Percentiles rank a stretch among this genome's conserved stretches.
These are phyloP conservation scores for Emmonsia crescens DNA, from an alignment of 2,329 filamentous ascomycete species.

Conservation along the genomic window DNA sequence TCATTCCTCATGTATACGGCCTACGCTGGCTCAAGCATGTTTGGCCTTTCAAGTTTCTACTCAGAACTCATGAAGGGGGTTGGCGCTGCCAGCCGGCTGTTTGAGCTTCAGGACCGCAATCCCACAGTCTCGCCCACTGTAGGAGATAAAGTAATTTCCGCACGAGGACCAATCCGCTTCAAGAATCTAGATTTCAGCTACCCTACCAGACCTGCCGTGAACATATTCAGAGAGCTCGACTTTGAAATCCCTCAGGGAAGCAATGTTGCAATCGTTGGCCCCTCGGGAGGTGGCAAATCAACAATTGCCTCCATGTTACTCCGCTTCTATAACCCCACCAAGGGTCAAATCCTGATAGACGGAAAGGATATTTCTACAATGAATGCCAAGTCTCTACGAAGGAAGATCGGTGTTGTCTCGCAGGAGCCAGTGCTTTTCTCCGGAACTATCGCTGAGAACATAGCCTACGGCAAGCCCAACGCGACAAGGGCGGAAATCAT, in stretches of 20 bases:
- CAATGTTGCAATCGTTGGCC: slow-evolving; percentile 93
- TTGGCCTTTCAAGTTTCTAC: slow-evolving; percentile 91
- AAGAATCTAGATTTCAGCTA: slow-evolving; percentile 80
- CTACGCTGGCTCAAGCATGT: slow-evolving; percentile 74
- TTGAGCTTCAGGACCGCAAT: slow-evolving; percentile 85
- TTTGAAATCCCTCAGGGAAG: slow-evolving; percentile 89
- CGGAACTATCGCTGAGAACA: slow-evolving; percentile 66
- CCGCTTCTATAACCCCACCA: slow-evolving; percentile 77
- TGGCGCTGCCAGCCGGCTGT: slow-evolving; percentile 87
- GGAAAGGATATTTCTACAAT: slow-evolving; percentile 72
- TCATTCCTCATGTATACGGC: slow-evolving; percentile 99
- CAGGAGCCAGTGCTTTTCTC: slow-evolving; percentile 94
- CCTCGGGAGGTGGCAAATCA: slow-evolving; percentile 90
- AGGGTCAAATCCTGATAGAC: slow-evolving; percentile 69
- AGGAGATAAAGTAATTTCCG: slow-evolving; percentile 66
- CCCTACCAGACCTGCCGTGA: slow-evolving; percentile 82
- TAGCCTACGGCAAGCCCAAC: slow-evolving; percentile 75
- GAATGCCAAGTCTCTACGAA: slow-evolving; percentile 86
- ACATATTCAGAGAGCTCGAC: slow-evolving; percentile 76
- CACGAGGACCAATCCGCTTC: slow-evolving; percentile 81
- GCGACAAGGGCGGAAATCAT: slow-evolving; percentile 74
- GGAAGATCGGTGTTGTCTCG: slow-evolving; percentile 87
- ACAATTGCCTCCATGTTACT: slow-evolving; percentile 87
- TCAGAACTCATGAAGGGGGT: slow-evolving; percentile 99
- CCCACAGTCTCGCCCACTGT: slow-evolving; percentile 80